Evolutionary conservation across 148 eudicot genomes (phyloP).

Genomic region (Spergularia bocconei): DNA sequence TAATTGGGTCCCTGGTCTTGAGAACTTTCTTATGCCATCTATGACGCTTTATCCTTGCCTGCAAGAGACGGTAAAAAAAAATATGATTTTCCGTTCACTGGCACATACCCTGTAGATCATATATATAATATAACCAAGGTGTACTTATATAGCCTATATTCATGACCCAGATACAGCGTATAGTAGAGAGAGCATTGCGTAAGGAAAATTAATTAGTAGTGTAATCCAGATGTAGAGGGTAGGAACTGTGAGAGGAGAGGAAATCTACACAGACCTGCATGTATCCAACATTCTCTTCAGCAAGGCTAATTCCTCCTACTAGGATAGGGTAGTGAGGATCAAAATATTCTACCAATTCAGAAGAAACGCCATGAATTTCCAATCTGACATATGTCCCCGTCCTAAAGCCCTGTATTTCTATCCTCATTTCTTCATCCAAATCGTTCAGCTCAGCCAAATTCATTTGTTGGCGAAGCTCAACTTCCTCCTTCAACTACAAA

Average conservation of each 20-base stretch:
- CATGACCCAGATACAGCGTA: neutral
- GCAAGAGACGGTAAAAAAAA: constrained; percentile 18
- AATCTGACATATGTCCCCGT: constrained; percentile 87
- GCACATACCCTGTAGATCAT: neutral
- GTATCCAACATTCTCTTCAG: constrained; percentile 94
- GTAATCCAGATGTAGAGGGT: neutral
- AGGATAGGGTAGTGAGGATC: constrained; percentile 89
- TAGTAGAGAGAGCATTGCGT: neutral
- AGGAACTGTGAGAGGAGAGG: neutral
- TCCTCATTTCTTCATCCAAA: constrained; percentile 73
- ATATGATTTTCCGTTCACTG: neutral
- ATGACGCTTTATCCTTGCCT: constrained; percentile 87
- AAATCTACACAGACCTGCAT: constrained; percentile 70
- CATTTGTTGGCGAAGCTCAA: constrained; percentile 71
- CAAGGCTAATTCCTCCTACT: constrained; percentile 84
- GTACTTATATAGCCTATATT: neutral
- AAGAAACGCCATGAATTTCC: constrained; percentile 83
- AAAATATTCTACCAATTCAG: constrained; percentile 93
- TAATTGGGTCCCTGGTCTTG: constrained; percentile 86
- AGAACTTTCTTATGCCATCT: constrained; percentile 96
- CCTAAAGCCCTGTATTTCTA: constrained; percentile 86
- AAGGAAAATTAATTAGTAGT: neutral
- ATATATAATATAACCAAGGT: neutral
- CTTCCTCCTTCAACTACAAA: constrained; percentile 79
- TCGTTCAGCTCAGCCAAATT: constrained; percentile 88